Percentiles rank a stretch among this genome's conserved stretches.
Conservation (phyloP, 768 basidiomycete genomes). For the Tulasnella sp. region DNA sequence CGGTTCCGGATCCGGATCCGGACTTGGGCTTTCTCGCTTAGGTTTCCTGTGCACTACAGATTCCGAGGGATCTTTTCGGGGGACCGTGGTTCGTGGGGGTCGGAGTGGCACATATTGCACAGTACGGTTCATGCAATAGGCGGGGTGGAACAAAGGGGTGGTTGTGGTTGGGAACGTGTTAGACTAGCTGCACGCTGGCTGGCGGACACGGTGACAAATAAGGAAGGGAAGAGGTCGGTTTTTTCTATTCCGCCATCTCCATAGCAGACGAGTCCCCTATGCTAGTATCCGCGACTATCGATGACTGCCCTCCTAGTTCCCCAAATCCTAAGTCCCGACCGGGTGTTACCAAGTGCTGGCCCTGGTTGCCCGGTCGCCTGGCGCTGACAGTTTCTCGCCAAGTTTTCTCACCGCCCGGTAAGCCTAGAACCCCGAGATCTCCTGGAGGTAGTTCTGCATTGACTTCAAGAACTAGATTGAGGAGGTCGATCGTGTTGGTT, state of each 20-base stretch:
- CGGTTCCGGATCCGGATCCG: not conserved
- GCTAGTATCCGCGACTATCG: not conserved
- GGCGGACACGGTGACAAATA: not conserved
- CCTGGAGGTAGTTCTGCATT: conserved; percentile 34
- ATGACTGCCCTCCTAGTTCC: not conserved
- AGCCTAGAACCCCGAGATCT: conserved; percentile 24
- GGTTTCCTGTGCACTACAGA: not conserved
- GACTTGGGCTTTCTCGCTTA: not conserved
- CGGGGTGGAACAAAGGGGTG: not conserved
- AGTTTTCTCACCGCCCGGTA: conserved; percentile 27
- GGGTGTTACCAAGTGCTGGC: not conserved
- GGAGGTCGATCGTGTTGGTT: conserved; percentile 73
- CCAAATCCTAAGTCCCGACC: not conserved
- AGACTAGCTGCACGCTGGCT: not conserved
- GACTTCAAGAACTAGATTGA: conserved; percentile 71
- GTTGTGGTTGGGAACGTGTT: not conserved
- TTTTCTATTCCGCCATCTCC: conserved; percentile 19
- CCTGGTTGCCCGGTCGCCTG: conserved; percentile 13
- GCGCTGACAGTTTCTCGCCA: conserved; percentile 20
- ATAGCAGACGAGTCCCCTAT: conserved; percentile 11
- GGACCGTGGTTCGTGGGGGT: not conserved
- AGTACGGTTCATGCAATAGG: not conserved
- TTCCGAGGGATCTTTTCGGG: not conserved
- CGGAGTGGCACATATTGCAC: not conserved
- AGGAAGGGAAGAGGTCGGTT: not conserved